Percentiles rank a stretch among this genome's conserved stretches.
These are phyloP conservation scores for Suillus ampliporus DNA, from an alignment of 768 basidiomycete species.

Conservation along the genomic window DNA sequence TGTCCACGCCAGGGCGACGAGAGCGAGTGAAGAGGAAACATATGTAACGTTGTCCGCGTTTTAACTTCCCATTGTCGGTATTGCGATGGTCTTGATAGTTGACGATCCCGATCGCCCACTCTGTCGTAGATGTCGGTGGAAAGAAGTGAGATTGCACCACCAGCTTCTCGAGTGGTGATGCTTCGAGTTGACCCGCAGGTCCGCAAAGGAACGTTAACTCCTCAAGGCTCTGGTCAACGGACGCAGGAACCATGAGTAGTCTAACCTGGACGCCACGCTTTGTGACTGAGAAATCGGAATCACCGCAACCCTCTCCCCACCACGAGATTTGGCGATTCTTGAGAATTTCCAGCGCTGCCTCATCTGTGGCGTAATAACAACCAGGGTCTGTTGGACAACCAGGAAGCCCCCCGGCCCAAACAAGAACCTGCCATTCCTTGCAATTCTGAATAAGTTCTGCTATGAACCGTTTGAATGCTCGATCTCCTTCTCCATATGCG, in stretches of 20 bases:
- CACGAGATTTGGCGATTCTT: conserved; percentile 8
- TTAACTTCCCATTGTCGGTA: background rate
- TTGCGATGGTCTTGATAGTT: conserved; percentile 4
- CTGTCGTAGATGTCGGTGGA: conserved; percentile 3
- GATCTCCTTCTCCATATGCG: conserved; percentile 23
- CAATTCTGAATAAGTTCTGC: conserved; percentile 11
- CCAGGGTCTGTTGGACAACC: background rate
- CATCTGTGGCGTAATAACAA: background rate
- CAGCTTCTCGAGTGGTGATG: background rate
- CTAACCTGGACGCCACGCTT: conserved; percentile 13
- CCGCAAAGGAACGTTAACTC: conserved; percentile 7
- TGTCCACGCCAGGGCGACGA: background rate
- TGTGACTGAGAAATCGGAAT: conserved; percentile 10
- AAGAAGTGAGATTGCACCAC: conserved; percentile 5
- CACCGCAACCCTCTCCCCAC: conserved; percentile 7
- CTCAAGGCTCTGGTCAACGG: background rate
- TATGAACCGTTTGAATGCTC: conserved; percentile 21
- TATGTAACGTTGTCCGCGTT: background rate
- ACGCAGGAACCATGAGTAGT: conserved; percentile 4
- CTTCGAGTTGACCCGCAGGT: background rate
- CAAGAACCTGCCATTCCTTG: conserved; percentile 17
- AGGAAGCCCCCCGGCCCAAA: conserved; percentile 8
- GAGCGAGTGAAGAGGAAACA: conserved; percentile 10
- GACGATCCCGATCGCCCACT: conserved; percentile 14
- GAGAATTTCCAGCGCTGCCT: background rate